phyloP scores from a whole-genome alignment of 2,329 filamentous ascomycete species.

The Calonectria hongkongensis region DNA sequence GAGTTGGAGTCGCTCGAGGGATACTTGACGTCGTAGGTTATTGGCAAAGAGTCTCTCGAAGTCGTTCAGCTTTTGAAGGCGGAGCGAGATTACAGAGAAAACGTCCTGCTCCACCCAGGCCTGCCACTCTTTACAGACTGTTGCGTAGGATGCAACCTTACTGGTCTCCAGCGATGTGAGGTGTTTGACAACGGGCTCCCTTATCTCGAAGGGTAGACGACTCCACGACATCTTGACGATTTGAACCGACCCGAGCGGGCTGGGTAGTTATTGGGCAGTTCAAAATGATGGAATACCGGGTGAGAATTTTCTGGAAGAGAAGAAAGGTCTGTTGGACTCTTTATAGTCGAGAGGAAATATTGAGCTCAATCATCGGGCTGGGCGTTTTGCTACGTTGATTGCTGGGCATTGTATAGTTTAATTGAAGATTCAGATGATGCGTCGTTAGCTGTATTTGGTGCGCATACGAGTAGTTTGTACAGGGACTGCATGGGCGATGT shows the following conservation, averaged over 20 bases:
- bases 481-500: not conserved
- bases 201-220: not conserved
- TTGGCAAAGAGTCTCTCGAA: not conserved
- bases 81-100: not conserved
- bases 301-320: not conserved
- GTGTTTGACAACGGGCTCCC: not conserved
- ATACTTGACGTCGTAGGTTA: not conserved
- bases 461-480: not conserved
- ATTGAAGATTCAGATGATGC: not conserved
- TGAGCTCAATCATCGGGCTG: not conserved
- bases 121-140: constrained; percentile 7
- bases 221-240: constrained; percentile 1
- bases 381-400: not conserved
- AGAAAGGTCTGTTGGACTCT: not conserved
- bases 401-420: not conserved
- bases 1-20: not conserved
- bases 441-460: not conserved
- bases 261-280: not conserved
- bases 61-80: not conserved
- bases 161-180: not conserved
- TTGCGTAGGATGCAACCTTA: not conserved
- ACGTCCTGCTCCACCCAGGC: not conserved
- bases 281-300: not conserved
- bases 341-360: not conserved
- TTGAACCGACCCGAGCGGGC: not conserved